Conservation (phyloP, 2,329 filamentous ascomycete species). For the Hypomyces rosellus region DNA sequence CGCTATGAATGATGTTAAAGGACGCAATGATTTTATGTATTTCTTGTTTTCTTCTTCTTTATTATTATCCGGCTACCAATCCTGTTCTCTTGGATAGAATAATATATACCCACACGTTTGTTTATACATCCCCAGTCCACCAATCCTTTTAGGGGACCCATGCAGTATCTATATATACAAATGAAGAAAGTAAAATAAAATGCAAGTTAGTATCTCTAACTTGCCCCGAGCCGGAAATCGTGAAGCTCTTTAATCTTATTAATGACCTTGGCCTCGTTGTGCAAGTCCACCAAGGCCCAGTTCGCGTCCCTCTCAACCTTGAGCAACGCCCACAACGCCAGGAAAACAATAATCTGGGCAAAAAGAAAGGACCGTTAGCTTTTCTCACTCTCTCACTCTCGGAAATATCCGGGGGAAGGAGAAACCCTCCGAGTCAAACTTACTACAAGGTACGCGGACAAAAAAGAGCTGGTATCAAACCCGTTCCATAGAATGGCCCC, state of each 20-base stretch:
- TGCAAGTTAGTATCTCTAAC: background rate
- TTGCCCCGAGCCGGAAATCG: constrained; percentile 7
- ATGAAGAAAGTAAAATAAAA: background rate
- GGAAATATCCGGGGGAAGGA: background rate
- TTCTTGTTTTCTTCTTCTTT: no score
- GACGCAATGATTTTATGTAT: no score
- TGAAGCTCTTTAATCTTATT: constrained; percentile 8
- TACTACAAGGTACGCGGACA: constrained; percentile 34
- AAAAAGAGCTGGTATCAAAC: constrained; percentile 28
- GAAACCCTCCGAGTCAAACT: constrained; percentile 10
- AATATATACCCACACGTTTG: no score
- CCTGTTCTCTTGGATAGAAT: no score
- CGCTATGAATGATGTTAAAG: no score
- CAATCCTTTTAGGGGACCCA: no score
- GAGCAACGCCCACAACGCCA: constrained; percentile 1
- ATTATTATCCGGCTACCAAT: no score
- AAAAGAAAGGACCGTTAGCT: background rate
- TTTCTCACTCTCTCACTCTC: background rate
- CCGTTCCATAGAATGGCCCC: constrained; percentile 30
- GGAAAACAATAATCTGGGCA: constrained; percentile 5
- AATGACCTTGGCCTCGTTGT: background rate
- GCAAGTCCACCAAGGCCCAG: constrained; percentile 6
- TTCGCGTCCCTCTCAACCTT: constrained; percentile 7
- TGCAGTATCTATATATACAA: no score
- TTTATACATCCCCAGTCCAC: no score